Evolutionary conservation across 139 green algal species (phyloP), one percentile per base, ranked within the genome.

Genomic region (Trebouxia sp.): DNA sequence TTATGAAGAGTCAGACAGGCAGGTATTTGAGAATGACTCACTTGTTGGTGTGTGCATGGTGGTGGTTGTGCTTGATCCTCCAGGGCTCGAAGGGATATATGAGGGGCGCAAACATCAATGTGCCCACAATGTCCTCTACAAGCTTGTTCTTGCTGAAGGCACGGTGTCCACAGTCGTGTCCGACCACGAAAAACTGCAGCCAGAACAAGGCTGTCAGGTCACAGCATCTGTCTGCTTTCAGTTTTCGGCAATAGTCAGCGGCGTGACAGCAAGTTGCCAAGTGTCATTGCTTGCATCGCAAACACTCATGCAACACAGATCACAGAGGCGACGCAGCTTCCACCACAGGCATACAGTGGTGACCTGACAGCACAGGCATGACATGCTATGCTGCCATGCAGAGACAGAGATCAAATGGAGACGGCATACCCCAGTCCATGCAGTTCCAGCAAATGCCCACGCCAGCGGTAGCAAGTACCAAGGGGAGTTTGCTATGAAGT

Each of bases 11-110:
- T 58, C 50, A 58, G 22, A 22, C 50, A 56, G 32, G 11, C 12
- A 26, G 65, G 8, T 47, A n/a, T 15, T 28, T 17, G 20, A 58
- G 50, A 17, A 24, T 11, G 6, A 37, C 81, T 85, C 75, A 96
- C 94, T 98, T 99, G 95, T 99, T 99, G 72, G 96, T 99, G 90
- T 97, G 91, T 4, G 96, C 95, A 85, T 99, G 96, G 92, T 99
- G 96, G 78, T 94, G 87, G 93, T 98, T 97, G 95, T 99, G 96
- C 95, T 99, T 99, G 89, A 99, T 97, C 65, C 96, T 87, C 96
- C 96, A 99, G 51, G 96, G 94, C 93, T 99, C 96, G 76, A 97
- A 99, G 78, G 96, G 96, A 89, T 96, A 99, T 84, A 98, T 93
- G 72, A 99, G 94, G 4, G 96, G 96, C 83, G 86, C 85, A 74